These are phyloP conservation scores for Podaxis sp. DNA, from an alignment of 768 basidiomycete genomes.

Conservation along the genomic window DNA sequence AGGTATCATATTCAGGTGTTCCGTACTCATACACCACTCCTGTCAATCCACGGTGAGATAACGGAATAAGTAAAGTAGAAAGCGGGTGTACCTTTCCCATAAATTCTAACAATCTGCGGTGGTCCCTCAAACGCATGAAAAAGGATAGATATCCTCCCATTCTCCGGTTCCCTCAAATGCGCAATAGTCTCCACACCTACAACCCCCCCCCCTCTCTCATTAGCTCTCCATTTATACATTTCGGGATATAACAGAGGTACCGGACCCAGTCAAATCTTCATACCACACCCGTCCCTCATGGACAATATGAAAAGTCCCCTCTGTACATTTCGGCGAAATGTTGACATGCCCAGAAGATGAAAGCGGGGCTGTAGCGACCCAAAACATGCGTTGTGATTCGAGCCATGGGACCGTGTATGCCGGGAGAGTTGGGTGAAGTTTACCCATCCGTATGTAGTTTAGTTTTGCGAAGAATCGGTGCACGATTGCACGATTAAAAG, in stretches of 20 bases:
- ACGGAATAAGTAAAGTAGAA: not conserved
- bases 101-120: slow-evolving; percentile 56
- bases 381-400: slow-evolving; percentile 63
- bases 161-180: slow-evolving; percentile 50
- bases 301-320: slow-evolving; percentile 60
- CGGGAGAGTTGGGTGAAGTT: slow-evolving; percentile 58
- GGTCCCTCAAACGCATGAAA: slow-evolving; percentile 65
- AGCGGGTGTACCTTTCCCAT: slow-evolving; percentile 46
- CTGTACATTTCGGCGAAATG: slow-evolving; percentile 63
- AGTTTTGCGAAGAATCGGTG: not conserved
- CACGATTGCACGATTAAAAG: too few species aligned
- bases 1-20: slow-evolving; percentile 55
- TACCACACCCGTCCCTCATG: slow-evolving; percentile 64
- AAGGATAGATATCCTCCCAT: slow-evolving; percentile 58
- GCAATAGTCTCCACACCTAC: slow-evolving; percentile 42
- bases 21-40: slow-evolving; percentile 65
- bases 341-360: slow-evolving; percentile 59
- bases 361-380: slow-evolving; percentile 69
- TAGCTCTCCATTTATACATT: not conserved
- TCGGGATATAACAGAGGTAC: slow-evolving; percentile 27
- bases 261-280: slow-evolving; percentile 71
- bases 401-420: slow-evolving; percentile 56
- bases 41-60: slow-evolving; percentile 19
- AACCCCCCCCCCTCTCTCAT: not conserved
- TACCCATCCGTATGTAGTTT: slow-evolving; percentile 47